Evolutionary conservation across 495 filamentous ascomycete species (phyloP).

Genomic region (Glutinoglossum americanum): DNA sequence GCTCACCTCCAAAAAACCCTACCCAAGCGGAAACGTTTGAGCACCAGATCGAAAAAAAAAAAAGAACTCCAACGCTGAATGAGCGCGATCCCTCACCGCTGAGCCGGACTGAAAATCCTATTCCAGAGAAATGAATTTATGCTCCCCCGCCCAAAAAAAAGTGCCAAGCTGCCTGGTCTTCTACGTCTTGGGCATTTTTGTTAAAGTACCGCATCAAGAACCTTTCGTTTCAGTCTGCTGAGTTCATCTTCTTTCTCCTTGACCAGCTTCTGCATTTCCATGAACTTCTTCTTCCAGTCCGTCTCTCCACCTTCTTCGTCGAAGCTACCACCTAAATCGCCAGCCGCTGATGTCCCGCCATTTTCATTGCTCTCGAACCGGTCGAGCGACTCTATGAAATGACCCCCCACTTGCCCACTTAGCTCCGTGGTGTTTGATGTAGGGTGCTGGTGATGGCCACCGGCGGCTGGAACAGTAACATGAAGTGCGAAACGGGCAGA

Average conservation of each 20-base stretch:
- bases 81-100: neutral
- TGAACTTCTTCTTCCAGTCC: constrained; percentile 1
- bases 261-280: neutral
- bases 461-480: neutral
- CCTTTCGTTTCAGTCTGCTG: neutral
- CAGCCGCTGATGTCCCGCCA: neutral
- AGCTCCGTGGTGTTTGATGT: neutral
- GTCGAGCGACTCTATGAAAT: neutral
- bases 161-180: neutral
- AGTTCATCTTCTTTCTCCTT: constrained; percentile 1
- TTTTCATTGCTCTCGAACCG: neutral
- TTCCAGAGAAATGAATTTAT: neutral
- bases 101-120: neutral
- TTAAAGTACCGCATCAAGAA: neutral
- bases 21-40: no score
- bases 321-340: neutral
- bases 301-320: neutral
- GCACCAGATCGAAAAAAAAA: neutral
- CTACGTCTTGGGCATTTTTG: neutral
- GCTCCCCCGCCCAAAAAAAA: neutral
- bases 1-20: no score
- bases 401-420: neutral
- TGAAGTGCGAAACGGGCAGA: neutral
- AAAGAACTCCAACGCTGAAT: neutral
- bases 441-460: neutral